phyloP scores from a whole-genome alignment of 495 filamentous ascomycete species.

The Saxophila tyrrhenica region DNA sequence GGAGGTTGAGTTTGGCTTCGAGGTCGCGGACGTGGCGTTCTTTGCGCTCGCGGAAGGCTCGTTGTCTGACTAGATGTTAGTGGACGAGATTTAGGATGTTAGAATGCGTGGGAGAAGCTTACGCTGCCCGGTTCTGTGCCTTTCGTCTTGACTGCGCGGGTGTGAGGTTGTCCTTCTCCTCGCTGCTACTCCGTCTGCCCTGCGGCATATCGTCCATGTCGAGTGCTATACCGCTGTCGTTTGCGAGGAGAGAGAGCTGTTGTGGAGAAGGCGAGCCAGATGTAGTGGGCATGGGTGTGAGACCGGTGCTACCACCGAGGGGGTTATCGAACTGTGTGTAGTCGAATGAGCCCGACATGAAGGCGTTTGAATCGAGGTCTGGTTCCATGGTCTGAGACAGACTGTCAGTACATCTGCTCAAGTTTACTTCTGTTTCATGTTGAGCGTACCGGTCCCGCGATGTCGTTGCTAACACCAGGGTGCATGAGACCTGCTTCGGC shows the following conservation, averaged over 20 bases:
- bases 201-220: slow-evolving; percentile 10
- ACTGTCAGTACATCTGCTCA: background rate
- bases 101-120: slow-evolving; percentile 28
- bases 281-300: slow-evolving; percentile 8
- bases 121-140: slow-evolving; percentile 95
- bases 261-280: slow-evolving; percentile 13
- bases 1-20: slow-evolving; percentile 67
- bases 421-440: background rate
- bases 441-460: slow-evolving; percentile 1
- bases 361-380: slow-evolving; percentile 10
- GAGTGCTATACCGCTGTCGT: slow-evolving; percentile 18
- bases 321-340: slow-evolving; percentile 10
- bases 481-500: slow-evolving; percentile 4
- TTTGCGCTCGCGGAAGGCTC: slow-evolving; percentile 94
- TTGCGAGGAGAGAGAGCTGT: slow-evolving; percentile 8
- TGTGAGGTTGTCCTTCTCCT: slow-evolving; percentile 58
- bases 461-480: slow-evolving; percentile 5
- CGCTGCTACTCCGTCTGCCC: slow-evolving; percentile 37
- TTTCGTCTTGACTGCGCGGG: slow-evolving; percentile 81
- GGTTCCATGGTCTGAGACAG: slow-evolving; percentile 9
- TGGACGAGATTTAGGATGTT: too few species aligned
- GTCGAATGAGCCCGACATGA: slow-evolving; percentile 9
- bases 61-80: slow-evolving; percentile 49
- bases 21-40: slow-evolving; percentile 88
- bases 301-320: slow-evolving; percentile 2